These are phyloP conservation scores for Boletus sp. DNA, from an alignment of 1,284 basidiomycete species.

Conservation along the genomic window DNA sequence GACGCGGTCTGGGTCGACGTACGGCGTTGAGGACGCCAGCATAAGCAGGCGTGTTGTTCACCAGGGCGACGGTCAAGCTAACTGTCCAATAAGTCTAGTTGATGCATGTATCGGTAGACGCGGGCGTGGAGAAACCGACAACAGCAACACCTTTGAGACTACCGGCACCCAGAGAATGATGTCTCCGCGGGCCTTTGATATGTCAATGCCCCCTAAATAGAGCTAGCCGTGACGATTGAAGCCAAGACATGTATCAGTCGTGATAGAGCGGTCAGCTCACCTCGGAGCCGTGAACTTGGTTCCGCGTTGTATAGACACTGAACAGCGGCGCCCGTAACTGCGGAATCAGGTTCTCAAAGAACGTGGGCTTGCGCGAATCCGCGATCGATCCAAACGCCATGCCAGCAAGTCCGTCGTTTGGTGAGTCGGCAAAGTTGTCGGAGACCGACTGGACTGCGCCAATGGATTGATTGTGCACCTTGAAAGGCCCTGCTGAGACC, in stretches of 20 bases:
- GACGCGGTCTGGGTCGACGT: conserved; percentile 10
- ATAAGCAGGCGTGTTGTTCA: conserved; percentile 27
- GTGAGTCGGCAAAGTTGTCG: conserved; percentile 40
- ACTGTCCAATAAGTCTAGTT: conserved; percentile 56
- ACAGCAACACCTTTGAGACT: conserved; percentile 38
- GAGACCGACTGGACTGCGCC: conserved; percentile 43
- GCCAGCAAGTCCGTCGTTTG: conserved; percentile 54
- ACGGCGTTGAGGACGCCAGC: conserved; percentile 37
- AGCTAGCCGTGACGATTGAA: conserved; percentile 33
- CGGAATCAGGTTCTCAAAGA: conserved; percentile 59
- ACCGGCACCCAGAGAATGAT: conserved; percentile 51
- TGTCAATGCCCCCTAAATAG: conserved; percentile 57
- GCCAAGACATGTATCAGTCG: neutral
- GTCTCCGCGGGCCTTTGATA: conserved; percentile 42
- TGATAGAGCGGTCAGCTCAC: conserved; percentile 27
- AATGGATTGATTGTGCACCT: conserved; percentile 45
- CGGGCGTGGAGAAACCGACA: neutral
- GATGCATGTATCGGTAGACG: conserved; percentile 1
- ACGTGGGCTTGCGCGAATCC: conserved; percentile 42
- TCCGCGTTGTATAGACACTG: conserved; percentile 52
- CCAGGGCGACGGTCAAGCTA: conserved; percentile 39
- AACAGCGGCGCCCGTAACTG: conserved; percentile 48
- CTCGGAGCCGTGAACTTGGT: conserved; percentile 45
- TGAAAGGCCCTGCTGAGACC: conserved; percentile 44
- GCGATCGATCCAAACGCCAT: conserved; percentile 57